Percentiles rank a stretch among this genome's conserved stretches.
These are phyloP conservation scores for Theobroma grandiflorum DNA, from an alignment of 441 rosid genomes.

Conservation along the genomic window DNA sequence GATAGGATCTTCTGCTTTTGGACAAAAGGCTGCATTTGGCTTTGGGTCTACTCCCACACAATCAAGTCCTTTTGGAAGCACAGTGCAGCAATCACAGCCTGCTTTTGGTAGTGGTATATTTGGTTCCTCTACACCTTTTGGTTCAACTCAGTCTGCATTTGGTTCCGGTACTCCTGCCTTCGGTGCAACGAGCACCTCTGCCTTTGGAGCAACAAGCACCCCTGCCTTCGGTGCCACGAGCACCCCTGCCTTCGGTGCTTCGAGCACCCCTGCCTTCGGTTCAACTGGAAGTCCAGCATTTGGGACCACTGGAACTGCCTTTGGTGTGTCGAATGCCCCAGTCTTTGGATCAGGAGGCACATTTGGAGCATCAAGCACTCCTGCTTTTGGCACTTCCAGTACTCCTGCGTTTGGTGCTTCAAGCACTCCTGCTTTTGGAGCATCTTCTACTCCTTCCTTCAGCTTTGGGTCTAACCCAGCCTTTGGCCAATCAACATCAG, in stretches of 20 bases:
- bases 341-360: slow-evolving; percentile 69
- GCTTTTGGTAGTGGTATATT: slow-evolving; percentile 75
- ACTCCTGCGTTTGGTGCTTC: slow-evolving; percentile 61
- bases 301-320: slow-evolving; percentile 55
- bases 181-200: slow-evolving; percentile 55
- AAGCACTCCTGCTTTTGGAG: slow-evolving; percentile 49
- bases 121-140: slow-evolving; percentile 78
- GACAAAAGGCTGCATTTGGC: slow-evolving; percentile 81
- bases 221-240: slow-evolving; percentile 63
- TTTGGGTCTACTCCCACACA: slow-evolving; percentile 72
- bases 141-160: slow-evolving; percentile 60
- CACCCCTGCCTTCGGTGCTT: slow-evolving; percentile 60
- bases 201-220: slow-evolving; percentile 63
- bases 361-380: slow-evolving; percentile 59
- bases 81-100: slow-evolving; percentile 85
- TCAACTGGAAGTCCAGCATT: slow-evolving; percentile 48
- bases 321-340: slow-evolving; percentile 58
- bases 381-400: slow-evolving; percentile 61
- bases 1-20: slow-evolving; percentile 66
- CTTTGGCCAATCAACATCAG: slow-evolving; percentile 76
- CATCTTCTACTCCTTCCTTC: slow-evolving; percentile 51
- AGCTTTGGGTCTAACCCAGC: slow-evolving; percentile 50
- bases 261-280: slow-evolving; percentile 55
- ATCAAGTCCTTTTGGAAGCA: slow-evolving; percentile 79
- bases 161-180: slow-evolving; percentile 61